phyloP scores from a whole-genome alignment of 805 yeast species.

The Isabelozyma gotoi region DNA sequence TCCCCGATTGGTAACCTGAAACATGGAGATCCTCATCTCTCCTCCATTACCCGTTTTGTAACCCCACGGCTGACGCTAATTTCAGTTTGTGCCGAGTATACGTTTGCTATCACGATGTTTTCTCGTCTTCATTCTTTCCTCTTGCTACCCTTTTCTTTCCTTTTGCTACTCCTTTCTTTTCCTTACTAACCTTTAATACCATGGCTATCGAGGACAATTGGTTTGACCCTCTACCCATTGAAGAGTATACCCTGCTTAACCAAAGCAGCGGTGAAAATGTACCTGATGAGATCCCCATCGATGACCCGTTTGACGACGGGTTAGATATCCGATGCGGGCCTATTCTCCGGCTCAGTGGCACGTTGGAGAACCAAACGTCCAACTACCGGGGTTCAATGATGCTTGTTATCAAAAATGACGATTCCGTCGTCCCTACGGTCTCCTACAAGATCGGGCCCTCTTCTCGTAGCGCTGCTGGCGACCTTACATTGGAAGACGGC shows the following conservation, averaged over 20 bases:
- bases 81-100: too few relatives aligned
- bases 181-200: not conserved
- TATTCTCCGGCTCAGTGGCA: slow-evolving; percentile 62
- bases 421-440: slow-evolving; percentile 23
- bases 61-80: too few relatives aligned
- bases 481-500: slow-evolving; percentile 27
- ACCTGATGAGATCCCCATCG: slow-evolving; percentile 30
- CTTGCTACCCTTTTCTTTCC: too few relatives aligned
- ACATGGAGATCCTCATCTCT: not conserved
- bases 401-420: slow-evolving; percentile 54
- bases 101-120: not conserved
- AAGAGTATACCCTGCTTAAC: slow-evolving; percentile 28
- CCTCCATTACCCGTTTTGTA: not conserved
- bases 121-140: not conserved
- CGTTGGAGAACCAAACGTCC: slow-evolving; percentile 46
- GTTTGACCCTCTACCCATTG: slow-evolving; percentile 24
- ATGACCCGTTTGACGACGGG: slow-evolving; percentile 21
- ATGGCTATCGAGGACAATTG: slow-evolving; percentile 4
- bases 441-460: slow-evolving; percentile 40
- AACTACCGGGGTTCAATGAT: slow-evolving; percentile 70
- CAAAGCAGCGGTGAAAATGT: slow-evolving; percentile 15
- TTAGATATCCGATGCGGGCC: slow-evolving; percentile 75
- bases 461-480: not conserved
- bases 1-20: not conserved
- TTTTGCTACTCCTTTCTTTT: not conserved